A percentile compares a stretch with the other conserved stretches of the same genome.
phyloP scores from a whole-genome alignment of 2,329 filamentous ascomycete species.

The Aspergillus udagawae region DNA sequence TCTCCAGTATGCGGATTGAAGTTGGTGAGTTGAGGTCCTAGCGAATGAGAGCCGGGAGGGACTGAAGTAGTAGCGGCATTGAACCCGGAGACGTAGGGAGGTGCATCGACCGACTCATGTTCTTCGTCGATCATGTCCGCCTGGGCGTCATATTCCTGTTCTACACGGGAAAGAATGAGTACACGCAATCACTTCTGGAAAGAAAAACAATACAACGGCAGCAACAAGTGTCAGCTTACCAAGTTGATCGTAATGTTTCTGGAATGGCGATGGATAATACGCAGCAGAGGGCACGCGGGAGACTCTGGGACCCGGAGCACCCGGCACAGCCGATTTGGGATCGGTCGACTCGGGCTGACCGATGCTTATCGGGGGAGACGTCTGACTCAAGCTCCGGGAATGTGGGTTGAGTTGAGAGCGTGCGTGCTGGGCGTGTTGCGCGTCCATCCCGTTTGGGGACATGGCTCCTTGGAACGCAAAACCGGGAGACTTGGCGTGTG shows the following conservation, averaged over 20 bases:
- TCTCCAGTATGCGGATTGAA: conserved; percentile 36
- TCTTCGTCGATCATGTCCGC: conserved; percentile 85
- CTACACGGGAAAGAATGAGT: conserved; percentile 62
- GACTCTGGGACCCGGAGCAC: conserved; percentile 23
- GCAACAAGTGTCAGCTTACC: conserved; percentile 68
- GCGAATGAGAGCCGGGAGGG: conserved; percentile 37
- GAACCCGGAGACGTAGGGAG: conserved; percentile 59
- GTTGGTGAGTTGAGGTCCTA: conserved; percentile 41
- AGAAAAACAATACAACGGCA: conserved; percentile 31
- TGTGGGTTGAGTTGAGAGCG: conserved; percentile 46
- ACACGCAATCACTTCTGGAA: conserved; percentile 58
- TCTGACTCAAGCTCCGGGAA: conserved; percentile 32
- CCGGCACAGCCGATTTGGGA: conserved; percentile 29
- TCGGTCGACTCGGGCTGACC: conserved; percentile 36
- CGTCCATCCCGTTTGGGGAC: conserved; percentile 58
- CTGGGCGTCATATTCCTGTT: conserved; percentile 95
- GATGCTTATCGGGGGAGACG: conserved; percentile 33
- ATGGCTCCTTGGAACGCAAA: conserved; percentile 58
- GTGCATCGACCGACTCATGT: conserved; percentile 63
- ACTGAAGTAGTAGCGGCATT: conserved; percentile 36
- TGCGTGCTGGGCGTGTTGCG: conserved; percentile 43
- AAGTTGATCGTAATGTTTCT: conserved; percentile 91
- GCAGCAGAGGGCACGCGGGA: conserved; percentile 43
- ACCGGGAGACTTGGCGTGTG: conserved; percentile 59
- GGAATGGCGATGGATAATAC: conserved; percentile 84